Conservation (phyloP, 495 filamentous ascomycete genomes). For the Cudoniella acicularis region DNA sequence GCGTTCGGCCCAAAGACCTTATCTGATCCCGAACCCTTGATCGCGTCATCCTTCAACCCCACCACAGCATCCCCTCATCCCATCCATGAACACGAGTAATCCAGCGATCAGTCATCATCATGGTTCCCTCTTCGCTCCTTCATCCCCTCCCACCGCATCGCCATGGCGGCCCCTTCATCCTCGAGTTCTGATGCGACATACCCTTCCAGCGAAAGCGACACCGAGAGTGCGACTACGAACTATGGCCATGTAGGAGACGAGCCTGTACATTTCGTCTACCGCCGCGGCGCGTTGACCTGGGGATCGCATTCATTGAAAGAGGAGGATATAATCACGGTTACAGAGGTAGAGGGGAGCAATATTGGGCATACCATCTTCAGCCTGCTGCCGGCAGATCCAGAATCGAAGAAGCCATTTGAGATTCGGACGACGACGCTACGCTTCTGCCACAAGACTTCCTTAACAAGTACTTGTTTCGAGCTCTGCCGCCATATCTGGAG, state of each 20-base stretch:
- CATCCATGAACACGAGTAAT: background rate
- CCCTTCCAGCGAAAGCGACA: conserved; percentile 1
- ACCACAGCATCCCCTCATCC: background rate
- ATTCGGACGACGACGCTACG: conserved; percentile 22
- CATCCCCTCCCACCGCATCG: background rate
- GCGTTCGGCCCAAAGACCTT: background rate
- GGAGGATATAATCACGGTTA: conserved; percentile 35
- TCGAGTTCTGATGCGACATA: background rate
- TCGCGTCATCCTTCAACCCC: background rate
- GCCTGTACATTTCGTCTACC: conserved; percentile 6
- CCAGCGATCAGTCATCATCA: background rate
- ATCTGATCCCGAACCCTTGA: background rate
- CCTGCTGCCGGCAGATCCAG: conserved; percentile 27
- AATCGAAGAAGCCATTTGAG: conserved; percentile 22
- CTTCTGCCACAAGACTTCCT: conserved; percentile 32
- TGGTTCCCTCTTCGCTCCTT: background rate
- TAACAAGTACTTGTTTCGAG: conserved; percentile 26
- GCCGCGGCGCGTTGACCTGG: conserved; percentile 8
- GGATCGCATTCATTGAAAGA: conserved; percentile 15
- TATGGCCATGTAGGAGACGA: conserved; percentile 7
- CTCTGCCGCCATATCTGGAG: conserved; percentile 33
- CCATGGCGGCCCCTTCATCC: background rate
- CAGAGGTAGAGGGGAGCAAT: background rate
- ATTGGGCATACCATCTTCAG: conserved; percentile 32
- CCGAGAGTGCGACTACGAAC: conserved; percentile 4